Percentiles rank a stretch among this genome's conserved stretches.
These are phyloP conservation scores for Pilatotrama ljubarskyi DNA, from an alignment of 768 basidiomycete genomes.

Conservation along the genomic window DNA sequence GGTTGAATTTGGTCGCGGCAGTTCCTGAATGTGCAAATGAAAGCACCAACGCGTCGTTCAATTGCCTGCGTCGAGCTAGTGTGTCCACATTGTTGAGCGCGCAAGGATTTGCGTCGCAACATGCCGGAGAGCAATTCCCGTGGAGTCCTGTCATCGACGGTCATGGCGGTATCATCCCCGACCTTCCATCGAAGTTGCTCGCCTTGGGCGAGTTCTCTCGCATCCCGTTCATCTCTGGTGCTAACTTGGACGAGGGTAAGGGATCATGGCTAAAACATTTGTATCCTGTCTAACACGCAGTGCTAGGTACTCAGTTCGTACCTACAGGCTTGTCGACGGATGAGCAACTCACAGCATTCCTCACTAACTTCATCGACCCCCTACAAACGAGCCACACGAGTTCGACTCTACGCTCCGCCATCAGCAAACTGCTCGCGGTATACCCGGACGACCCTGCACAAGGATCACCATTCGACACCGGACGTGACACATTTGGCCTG, in stretches of 20 bases:
- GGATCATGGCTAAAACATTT: background rate
- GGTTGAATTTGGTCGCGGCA: slow-evolving; percentile 41
- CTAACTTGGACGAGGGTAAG: slow-evolving; percentile 49
- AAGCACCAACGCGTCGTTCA: slow-evolving; percentile 35
- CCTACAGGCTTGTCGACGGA: slow-evolving; percentile 21
- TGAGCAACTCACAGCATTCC: background rate
- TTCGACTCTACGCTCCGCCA: background rate
- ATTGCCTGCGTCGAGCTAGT: slow-evolving; percentile 31
- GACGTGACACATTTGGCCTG: slow-evolving; percentile 45
- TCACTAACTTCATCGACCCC: slow-evolving; percentile 5
- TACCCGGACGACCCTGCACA: slow-evolving; percentile 45
- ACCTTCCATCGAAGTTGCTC: slow-evolving; percentile 38
- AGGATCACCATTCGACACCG: slow-evolving; percentile 49
- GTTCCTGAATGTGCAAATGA: slow-evolving; percentile 38
- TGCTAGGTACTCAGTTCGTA: slow-evolving; percentile 39
- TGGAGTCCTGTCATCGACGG: slow-evolving; percentile 47
- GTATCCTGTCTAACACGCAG: background rate
- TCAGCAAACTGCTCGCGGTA: slow-evolving; percentile 34
- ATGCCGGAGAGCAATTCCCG: slow-evolving; percentile 31
- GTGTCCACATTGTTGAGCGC: slow-evolving; percentile 18
- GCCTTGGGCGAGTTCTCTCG: slow-evolving; percentile 35
- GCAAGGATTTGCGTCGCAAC: slow-evolving; percentile 23
- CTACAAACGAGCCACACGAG: background rate
- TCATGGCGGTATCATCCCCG: slow-evolving; percentile 40
- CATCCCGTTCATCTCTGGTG: slow-evolving; percentile 48